Percentiles rank a stretch among this genome's conserved stretches.
Evolutionary conservation across 495 filamentous ascomycete species (phyloP).

Genomic region (Penicillium odoratum): DNA sequence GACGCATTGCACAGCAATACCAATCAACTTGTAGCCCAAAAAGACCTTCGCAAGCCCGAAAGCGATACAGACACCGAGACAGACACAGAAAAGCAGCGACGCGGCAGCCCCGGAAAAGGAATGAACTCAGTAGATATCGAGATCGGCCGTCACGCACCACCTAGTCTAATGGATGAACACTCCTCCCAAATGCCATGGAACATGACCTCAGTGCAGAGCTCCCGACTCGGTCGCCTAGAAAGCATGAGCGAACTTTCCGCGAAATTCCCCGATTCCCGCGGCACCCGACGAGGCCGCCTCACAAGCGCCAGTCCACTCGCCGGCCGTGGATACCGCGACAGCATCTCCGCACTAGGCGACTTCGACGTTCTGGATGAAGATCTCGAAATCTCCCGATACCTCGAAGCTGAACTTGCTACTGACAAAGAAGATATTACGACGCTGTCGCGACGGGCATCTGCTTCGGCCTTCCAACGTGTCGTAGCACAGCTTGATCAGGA

Average conservation of each 20-base stretch:
- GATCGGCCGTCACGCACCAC: constrained; percentile 58
- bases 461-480: constrained; percentile 40
- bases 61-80: constrained; percentile 31
- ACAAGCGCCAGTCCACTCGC: constrained; percentile 62
- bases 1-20: constrained; percentile 40
- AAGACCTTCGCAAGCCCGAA: constrained; percentile 33
- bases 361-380: constrained; percentile 37
- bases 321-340: constrained; percentile 46
- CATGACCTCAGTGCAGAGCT: constrained; percentile 59
- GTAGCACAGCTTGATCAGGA: constrained; percentile 56
- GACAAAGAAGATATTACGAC: constrained; percentile 50
- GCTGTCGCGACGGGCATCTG: constrained; percentile 37
- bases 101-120: not conserved
- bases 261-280: constrained; percentile 29
- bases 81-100: constrained; percentile 13
- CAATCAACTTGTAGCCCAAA: constrained; percentile 34
- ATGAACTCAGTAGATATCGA: constrained; percentile 53
- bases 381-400: constrained; percentile 41
- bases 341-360: constrained; percentile 34
- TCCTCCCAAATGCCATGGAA: constrained; percentile 73
- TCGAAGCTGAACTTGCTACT: constrained; percentile 31
- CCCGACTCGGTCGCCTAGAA: constrained; percentile 49
- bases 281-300: constrained; percentile 44
- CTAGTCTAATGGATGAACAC: constrained; percentile 55
- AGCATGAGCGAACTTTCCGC: constrained; percentile 57